Evolutionary conservation across 1,139 yeast species (phyloP), one percentile per base, ranked within the genome.

Genomic region (Blastobotrys buckinghamii): DNA sequence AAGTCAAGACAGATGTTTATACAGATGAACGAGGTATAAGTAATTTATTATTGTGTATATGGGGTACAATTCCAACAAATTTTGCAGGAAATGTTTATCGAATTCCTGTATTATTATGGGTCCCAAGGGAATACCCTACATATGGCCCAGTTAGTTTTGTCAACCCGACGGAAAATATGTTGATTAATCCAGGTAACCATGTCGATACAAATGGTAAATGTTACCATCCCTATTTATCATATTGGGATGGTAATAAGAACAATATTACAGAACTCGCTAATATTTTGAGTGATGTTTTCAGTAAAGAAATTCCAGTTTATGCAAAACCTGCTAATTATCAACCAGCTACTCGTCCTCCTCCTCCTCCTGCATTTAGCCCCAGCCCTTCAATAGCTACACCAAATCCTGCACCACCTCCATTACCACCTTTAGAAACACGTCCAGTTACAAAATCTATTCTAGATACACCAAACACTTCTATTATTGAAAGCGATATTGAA

Each of bases 201-300:
- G 78, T 87, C 2, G 95, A 86, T 62, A 67, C 78, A n/a, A 85
- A 76, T 63, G 96, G 96, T 2, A 67, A 71, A 43, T 75, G 88
- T 51, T 85, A 82, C 61, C 84, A 84, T 57, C 94, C 95, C 0
- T 76, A 74, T 50, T 64, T 86, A 43, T 66, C 82, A 1, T 68
- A 69, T 29, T 87, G 96, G 96, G 50, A 57, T 30, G 9, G 4
- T 6, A 56, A 53, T 13, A 46, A 48, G 29, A 47, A 63, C 2
- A 72, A 70, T 49, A 58, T 82, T 39, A 45, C 69, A 10, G 69
- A 62, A 35, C 60, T 78, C 49, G 59, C 73, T 16, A 61, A 62
- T 15, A 59, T 73, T 1, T 57, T 82, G 47, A 56, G 68, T 8
- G 70, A 66, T 6, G 65, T 71, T 34, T 73, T 83, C 53, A 59